Evolutionary conservation across 768 basidiomycete genomes (phyloP), one percentile per base, ranked within the genome.

Genomic region (Cubamyces lactineus): DNA sequence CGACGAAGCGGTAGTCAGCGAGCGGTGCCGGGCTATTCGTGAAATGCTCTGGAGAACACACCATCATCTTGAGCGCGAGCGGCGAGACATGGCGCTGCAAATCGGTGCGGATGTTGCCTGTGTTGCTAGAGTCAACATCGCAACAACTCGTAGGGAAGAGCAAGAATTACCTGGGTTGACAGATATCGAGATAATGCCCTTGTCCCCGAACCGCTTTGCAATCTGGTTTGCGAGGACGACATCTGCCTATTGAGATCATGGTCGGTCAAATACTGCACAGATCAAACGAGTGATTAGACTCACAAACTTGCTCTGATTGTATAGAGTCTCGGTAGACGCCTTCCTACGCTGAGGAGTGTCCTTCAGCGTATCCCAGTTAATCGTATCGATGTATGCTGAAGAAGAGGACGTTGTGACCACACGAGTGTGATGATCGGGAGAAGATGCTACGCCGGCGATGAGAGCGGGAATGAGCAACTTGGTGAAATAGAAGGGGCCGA

Each of bases 391-490:
- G 56, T 75, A 69, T 45, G 76, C 75, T 0, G 67, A 77, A 0
- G 72, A 70, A 3, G 85, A 84, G 6, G 82, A 78, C 13, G 77
- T 75, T 4, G 75, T 82, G 43, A 86, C 72, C 41, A 86, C 70
- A 42, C 85, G 83, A 3, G 77, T 71, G 48, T 79, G 79, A 48
- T 76, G 73, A 30, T 80, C 79, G 0, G 77, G 68, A 5, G 78
- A 73, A 16, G 80, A 77, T 34, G 72, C 70, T 6, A 69, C 72
- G 2, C 77, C 79, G 3, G 75, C 73, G 23, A 78, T 67, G 26
- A 85, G 75, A 3, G 74, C 74, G 5, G 84, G 83, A 23, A 86
- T 73, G 45, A 87, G 78, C 17, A 81, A 74, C 47, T 76, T 74
- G 2, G 86, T 51, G 50, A 60, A 63, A 58, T 43, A 65, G 58